phyloP scores from a whole-genome alignment of 345 rosid genomes.

The Acer yangbiense region DNA sequence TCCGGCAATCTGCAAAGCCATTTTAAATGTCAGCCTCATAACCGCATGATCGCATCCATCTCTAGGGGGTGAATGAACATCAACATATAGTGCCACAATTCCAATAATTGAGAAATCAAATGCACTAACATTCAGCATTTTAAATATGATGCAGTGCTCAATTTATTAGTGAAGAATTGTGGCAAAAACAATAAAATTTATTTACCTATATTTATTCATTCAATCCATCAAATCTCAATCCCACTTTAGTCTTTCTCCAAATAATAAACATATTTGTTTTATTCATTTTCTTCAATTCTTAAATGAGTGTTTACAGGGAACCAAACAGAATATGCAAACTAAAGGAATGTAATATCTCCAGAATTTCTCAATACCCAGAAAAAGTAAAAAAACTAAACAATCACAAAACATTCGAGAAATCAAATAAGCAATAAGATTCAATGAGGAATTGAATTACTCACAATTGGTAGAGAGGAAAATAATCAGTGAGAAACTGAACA shows the following conservation, averaged over 20 bases:
- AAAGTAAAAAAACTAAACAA: background rate
- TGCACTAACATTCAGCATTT: no score
- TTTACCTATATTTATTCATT: conserved; percentile 13
- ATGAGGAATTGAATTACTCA: conserved; percentile 15
- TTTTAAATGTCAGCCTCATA: background rate
- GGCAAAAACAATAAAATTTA: no score
- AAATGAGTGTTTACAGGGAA: no score
- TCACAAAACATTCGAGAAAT: background rate
- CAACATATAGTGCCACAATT: background rate
- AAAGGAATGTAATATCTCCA: background rate
- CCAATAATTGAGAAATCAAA: background rate
- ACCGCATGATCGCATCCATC: background rate
- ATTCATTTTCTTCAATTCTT: no score
- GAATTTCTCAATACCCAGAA: background rate
- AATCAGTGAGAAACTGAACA: no score
- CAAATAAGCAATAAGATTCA: no score
- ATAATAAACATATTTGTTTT: no score
- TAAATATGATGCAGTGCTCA: background rate
- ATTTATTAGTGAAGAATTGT: background rate
- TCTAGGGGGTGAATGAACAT: background rate
- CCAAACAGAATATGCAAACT: no score
- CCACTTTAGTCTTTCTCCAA: no score
- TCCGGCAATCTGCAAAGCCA: conserved; percentile 50
- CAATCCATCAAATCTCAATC: conserved; percentile 54
- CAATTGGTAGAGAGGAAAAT: conserved; percentile 30